Base-by-base conservation (phyloP, 805 yeast species). In the Ogataea degrootiae region DNA sequence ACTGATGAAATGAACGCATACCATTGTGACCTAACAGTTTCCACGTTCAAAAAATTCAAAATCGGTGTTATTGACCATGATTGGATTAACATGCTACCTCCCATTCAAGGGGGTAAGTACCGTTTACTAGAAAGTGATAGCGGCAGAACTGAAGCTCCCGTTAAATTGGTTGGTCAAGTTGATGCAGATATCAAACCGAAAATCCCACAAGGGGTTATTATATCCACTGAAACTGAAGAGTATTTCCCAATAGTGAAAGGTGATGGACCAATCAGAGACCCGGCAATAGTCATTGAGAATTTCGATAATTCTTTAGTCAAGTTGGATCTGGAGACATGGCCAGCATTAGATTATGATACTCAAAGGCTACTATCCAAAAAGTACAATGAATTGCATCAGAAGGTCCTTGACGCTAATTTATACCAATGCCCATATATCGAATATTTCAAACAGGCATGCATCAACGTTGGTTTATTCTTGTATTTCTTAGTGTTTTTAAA, bases 1-100 rank as follows among this genome's bases (percentile, higher is more conserved):
- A 83, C 94, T 0, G 96, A 88, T 62, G 96, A 90, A 63, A 88
- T 89, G 87, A 77, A 82, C 45, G 90, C 91, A 8, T 89, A 87
- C 58, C 96, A 89, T 61, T 63, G 77, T 39, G 79, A 73, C 12
- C 85, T 79, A 43, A 77, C 94, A 0, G 67, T 76, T 8, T 42
- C 50, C 3, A 64, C 66, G 0, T 84, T 87, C 63, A 58, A 61
- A n/a, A 73, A 66, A 37, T 90, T 77, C 77, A 75, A 69, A 47
- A 74, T 89, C 14, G 97, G 96, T 1, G 61, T 57, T 12, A 79
- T 88, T 6, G 80, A 82, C 46, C 64, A 71, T 48, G 69, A 70
- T 9, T 89, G 96, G 96, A 71, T 71, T 45, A 85, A 87, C 65
- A 66, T 89, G 63, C 62, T 86, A 34, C 96, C 97, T 4, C 97